phyloP scores from a whole-genome alignment of 805 yeast genomes.

The Scheffersomyces amazonensis region DNA sequence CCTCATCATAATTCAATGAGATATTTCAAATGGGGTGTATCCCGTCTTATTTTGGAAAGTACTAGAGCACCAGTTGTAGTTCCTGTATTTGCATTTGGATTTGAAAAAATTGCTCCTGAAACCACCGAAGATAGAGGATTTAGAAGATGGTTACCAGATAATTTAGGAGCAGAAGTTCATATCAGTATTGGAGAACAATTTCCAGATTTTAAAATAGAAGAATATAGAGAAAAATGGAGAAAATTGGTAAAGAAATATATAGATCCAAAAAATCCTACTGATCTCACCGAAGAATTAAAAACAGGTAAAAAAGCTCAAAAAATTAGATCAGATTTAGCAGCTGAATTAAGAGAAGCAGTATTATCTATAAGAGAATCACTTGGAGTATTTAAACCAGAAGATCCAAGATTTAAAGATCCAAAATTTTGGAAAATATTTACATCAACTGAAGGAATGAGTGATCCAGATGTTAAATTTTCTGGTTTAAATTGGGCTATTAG shows the following conservation, averaged over 20 bases:
- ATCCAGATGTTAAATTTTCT: conserved; percentile 65
- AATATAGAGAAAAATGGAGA: conserved; percentile 70
- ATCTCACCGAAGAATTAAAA: conserved; percentile 59
- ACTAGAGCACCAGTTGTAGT: conserved; percentile 81
- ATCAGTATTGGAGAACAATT: conserved; percentile 73
- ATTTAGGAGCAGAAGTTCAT: conserved; percentile 63
- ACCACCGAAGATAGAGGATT: conserved; percentile 52
- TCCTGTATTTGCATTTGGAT: conserved; percentile 83
- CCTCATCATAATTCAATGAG: conserved; percentile 87
- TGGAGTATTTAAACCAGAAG: conserved; percentile 57
- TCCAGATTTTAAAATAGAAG: conserved; percentile 54
- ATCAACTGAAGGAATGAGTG: conserved; percentile 59
- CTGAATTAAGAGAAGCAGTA: conserved; percentile 62
- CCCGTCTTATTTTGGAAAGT: conserved; percentile 79
- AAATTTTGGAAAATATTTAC: conserved; percentile 76
- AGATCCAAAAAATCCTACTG: conserved; percentile 51
- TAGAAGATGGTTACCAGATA: conserved; percentile 58
- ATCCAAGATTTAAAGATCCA: conserved; percentile 63
- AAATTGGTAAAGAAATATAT: conserved; percentile 52
- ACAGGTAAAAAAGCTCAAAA: conserved; percentile 61
- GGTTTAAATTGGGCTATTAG: conserved; percentile 84
- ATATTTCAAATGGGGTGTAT: conserved; percentile 93
- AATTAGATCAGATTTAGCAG: conserved; percentile 71
- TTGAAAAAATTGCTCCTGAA: conserved; percentile 86
- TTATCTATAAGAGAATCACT: conserved; percentile 39